Base-by-base conservation (phyloP, 768 basidiomycete genomes). In the Boletales sp. region DNA sequence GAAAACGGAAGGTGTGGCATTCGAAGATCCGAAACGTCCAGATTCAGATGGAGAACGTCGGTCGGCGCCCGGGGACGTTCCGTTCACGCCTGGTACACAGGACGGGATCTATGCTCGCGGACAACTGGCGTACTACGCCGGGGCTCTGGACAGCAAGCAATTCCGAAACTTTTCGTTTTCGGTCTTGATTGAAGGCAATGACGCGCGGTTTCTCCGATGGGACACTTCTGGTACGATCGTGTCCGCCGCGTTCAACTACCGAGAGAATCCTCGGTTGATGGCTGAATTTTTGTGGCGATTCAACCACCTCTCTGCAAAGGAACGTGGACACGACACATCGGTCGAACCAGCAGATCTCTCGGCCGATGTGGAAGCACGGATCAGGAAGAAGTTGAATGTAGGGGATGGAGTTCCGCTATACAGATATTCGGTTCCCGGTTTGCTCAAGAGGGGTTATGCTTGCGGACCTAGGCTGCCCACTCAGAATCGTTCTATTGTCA, bases 241-340 rank as follows among this genome's bases (percentile, higher is more conserved):
- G 15, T 42, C 41, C 3, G 48, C 39, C 3, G 41, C 35, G 8
- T 43, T 43, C 25, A 19, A 49, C 14, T 30, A 30, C 21, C 34
- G 41, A 2, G 12, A 36, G 17, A 18, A 32, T 0, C 48, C 48
- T 2, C 9, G 32, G n/a, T 3, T 37, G 2, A 18, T 49, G 41
- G 48, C 48, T 2, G 32, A 41, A 4, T 48, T 48, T 25, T 38
- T 48, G 15, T 49, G 48, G 49, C 28, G 35, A 6, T 49, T 49
- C 14, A 15, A 32, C 15, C 49, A 49, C 31, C 18, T 44, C n/a
- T 39, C 42, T 33, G 13, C 8, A 0, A 15, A 12, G 18, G 15
- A 43, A 8, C 41, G 41, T 6, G 48, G 48, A 11, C 41, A 49
- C 32, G 41, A 49, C 17, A n/a, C 12, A 4, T 30, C 41, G 4